Conservation (phyloP, 495 filamentous ascomycete genomes). For the Podospora conica region DNA sequence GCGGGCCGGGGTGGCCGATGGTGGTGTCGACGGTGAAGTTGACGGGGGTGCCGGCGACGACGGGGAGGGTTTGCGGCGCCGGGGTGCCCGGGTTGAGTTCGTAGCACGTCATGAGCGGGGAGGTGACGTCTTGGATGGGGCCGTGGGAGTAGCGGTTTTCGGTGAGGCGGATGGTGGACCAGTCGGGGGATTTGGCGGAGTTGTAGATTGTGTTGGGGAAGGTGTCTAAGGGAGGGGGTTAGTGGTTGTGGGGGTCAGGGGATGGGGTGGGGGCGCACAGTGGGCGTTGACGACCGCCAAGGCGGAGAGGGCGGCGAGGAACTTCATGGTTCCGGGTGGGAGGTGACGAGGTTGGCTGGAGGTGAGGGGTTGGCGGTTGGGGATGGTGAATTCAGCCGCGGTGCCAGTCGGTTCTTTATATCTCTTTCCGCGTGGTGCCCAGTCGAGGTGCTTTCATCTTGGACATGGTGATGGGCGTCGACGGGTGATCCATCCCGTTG, state of each 20-base stretch:
- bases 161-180: slow-evolving; percentile 42
- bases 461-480: not conserved
- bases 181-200: slow-evolving; percentile 35
- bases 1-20: slow-evolving; percentile 32
- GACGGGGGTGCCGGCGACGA: slow-evolving; percentile 9
- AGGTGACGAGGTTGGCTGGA: not conserved
- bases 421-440: not conserved
- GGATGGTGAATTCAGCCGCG: not conserved
- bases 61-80: slow-evolving; percentile 27
- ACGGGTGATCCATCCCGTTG: not conserved
- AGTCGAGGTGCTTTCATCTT: not conserved
- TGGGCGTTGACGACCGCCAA: not conserved
- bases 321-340: not conserved
- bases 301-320: not conserved
- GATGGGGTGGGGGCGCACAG: not conserved
- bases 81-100: slow-evolving; percentile 19
- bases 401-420: not conserved
- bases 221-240: slow-evolving; percentile 14
- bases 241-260: not conserved
- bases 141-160: slow-evolving; percentile 35
- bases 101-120: slow-evolving; percentile 40
- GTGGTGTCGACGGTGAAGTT: slow-evolving; percentile 21
- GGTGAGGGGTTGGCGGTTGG: not conserved
- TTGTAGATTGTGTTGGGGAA: slow-evolving; percentile 22
- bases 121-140: slow-evolving; percentile 35